Evolutionary conservation across 1,284 basidiomycete genomes (phyloP), one percentile per base, ranked within the genome.

Genomic region (Tetrapyrgos nigripes): DNA sequence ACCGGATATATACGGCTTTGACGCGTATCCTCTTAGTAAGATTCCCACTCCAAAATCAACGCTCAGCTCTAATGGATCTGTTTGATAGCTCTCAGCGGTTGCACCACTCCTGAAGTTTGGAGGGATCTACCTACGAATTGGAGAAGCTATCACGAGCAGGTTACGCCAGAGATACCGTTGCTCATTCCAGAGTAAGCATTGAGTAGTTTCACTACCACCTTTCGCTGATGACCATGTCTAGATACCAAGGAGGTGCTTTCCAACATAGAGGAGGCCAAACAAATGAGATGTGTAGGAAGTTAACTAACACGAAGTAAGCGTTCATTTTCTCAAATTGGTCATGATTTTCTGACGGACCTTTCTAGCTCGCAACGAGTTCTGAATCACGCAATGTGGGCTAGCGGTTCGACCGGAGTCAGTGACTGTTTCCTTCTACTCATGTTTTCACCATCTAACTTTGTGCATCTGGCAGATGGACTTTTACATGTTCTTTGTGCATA

Each of bases 231-330:
- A n/a, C n/a, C n/a, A n/a, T n/a, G n/a, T 17, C 19, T 17, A 40
- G 37, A 17, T 40, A 40, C 61, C 81, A 83, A 70, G 83, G 79
- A 9, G 83, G 83, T 31, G 72, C 82, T 13, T 81, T 81, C 37
- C 37, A 40, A 17, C 13, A 40, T 5, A 11, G 37, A 40, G 37
- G 37, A 17, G 19, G 13, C 17, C 37, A 40, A n/a, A 40, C 37
- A 9, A 40, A 40, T n/a, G 37, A 40, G 17, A 40, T 40, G 37
- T 40, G 37, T 40, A 11, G 37, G 37, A 4, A 40, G 19, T 17
- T 40, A n/a, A 40, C 37, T n/a, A 40, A 40, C 37, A 8, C 37
- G 14, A 40, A 40, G 37, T 40, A n/a, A 17, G 37, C 37, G 4
- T n/a, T n/a, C 37, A 17, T n/a, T 17, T 40, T 40, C 17, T 40